Percentiles rank a stretch among this genome's conserved stretches.
phyloP scores from a whole-genome alignment of 768 basidiomycete species.

The Naganishia friedmannii region DNA sequence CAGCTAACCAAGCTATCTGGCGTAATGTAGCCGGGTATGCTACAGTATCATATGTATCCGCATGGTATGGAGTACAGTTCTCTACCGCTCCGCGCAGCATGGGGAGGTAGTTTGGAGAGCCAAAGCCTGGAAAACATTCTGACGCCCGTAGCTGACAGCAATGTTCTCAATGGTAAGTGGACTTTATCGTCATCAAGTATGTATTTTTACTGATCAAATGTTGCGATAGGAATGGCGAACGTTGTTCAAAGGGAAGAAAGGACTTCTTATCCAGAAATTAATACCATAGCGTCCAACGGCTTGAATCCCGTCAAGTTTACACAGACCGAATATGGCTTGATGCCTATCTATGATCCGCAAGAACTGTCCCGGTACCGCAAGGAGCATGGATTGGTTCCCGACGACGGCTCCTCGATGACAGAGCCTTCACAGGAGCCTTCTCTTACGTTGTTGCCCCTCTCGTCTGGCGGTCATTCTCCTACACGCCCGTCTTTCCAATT shows the following conservation, averaged over 20 bases:
- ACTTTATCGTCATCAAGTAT: neutral
- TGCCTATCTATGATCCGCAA: slow-evolving; percentile 20
- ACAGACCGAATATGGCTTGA: slow-evolving; percentile 15
- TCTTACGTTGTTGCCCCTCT: neutral
- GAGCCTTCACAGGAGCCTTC: neutral
- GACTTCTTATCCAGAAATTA: neutral
- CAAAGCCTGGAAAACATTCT: neutral
- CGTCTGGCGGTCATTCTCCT: slow-evolving; percentile 18
- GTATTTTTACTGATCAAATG: neutral
- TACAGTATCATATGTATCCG: neutral
- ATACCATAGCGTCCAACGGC: neutral
- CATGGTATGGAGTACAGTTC: neutral
- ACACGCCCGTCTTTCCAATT: neutral
- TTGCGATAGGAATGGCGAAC: neutral
- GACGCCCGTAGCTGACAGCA: neutral
- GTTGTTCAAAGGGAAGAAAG: neutral
- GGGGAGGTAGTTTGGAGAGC: neutral
- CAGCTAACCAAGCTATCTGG: neutral
- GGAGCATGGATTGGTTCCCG: neutral
- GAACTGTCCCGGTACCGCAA: slow-evolving; percentile 16
- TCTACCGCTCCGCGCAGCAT: neutral
- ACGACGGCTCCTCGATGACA: too few relatives aligned
- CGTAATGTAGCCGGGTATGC: neutral
- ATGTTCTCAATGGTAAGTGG: neutral
- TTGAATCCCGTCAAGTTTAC: slow-evolving; percentile 12